These are phyloP conservation scores for Dipodascopsis tothii DNA, from an alignment of 805 yeast species.

Conservation along the genomic window DNA sequence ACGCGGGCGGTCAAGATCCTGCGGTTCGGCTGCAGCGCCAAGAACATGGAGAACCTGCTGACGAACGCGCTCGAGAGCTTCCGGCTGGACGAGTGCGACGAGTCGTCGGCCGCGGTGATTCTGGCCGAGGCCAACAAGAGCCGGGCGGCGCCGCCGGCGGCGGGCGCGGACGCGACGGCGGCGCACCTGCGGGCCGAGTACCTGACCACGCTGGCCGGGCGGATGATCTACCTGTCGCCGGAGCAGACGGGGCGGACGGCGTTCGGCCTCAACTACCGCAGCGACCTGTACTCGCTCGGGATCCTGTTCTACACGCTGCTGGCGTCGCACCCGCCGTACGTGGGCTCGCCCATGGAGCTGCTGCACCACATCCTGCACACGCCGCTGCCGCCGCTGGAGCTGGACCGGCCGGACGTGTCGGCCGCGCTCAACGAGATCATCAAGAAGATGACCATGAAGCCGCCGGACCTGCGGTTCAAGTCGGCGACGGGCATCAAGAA, in stretches of 20 bases:
- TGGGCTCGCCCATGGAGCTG: conserved; percentile 20
- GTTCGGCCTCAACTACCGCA: conserved; percentile 17
- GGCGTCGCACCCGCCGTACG: conserved; percentile 18
- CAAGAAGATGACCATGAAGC: conserved; percentile 22
- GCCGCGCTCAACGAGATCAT: conserved; percentile 14
- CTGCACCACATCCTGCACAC: conserved; percentile 18
- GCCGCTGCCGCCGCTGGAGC: conserved; percentile 17
- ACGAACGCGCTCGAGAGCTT: not conserved
- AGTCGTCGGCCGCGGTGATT: not conserved
- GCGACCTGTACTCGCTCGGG: conserved; percentile 25
- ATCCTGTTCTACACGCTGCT: conserved; percentile 20
- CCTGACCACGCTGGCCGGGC: conserved; percentile 5
- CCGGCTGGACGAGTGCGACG: not conserved
- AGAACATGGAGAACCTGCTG: conserved; percentile 5
- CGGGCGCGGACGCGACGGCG: conserved; percentile 1
- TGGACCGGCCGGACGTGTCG: conserved; percentile 21
- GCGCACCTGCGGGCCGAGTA: conserved; percentile 2
- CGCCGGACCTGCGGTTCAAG: conserved; percentile 14
- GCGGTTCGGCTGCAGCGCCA: conserved; percentile 19
- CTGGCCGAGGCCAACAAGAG: not conserved
- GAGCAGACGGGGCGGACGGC: conserved; percentile 25
- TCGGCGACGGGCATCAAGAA: conserved; percentile 18
- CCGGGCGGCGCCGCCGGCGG: too few relatives aligned
- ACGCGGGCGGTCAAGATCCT: conserved; percentile 16
- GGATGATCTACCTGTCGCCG: conserved; percentile 19